Evolutionary conservation across 2,329 filamentous ascomycete genomes (phyloP), one percentile per base, ranked within the genome.

Genomic region (Penicillium sclerotigenum): DNA sequence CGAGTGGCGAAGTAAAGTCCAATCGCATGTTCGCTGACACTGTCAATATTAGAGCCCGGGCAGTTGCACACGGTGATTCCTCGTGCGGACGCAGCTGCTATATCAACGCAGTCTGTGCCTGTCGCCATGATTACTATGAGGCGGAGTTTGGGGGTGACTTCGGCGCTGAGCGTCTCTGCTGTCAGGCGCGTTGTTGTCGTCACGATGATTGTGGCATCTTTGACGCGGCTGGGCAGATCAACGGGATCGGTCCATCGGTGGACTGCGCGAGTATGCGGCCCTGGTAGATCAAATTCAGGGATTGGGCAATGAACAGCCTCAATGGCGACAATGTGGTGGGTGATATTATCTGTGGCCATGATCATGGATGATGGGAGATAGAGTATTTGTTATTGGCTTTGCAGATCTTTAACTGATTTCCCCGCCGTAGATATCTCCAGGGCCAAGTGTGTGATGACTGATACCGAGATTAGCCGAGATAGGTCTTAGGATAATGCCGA

Each of bases 21-120:
- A 45, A 82, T 73, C 5, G 79, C 79, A 70, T 81, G 80, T 63
- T 82, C 79, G 36, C 71, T 73, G 24, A 81, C 79, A 34, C 74
- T 71, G 41, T 79, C 74, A 34, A 80, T 72, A 54, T 81, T 81
- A 20, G 78, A 74, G 16, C 71, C 73, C 7, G 79, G 78, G 36
- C 74, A 77, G 54, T 80, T 79, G 41, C 73, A 75, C 18, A 82
- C 73, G 5, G 71, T 69, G 43, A 82, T 72, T 24, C 75, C 76
- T 11, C 76, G 72, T 20, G 70, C 67, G 31, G 69, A 66, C 42
- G 73, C 75, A 36, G 76, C 77, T 5, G 67, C 66, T 43, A 76
- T 71, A 59, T 81, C 77, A 29, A 82, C 71, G 54, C 73, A 73
- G 65, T 80, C 77, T 46, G 75, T 76, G 38, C 80, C 80, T 1